Evolutionary conservation across 2,329 filamentous ascomycete species (phyloP), one percentile per base, ranked within the genome.

Genomic region (Peltaster fructicola): DNA sequence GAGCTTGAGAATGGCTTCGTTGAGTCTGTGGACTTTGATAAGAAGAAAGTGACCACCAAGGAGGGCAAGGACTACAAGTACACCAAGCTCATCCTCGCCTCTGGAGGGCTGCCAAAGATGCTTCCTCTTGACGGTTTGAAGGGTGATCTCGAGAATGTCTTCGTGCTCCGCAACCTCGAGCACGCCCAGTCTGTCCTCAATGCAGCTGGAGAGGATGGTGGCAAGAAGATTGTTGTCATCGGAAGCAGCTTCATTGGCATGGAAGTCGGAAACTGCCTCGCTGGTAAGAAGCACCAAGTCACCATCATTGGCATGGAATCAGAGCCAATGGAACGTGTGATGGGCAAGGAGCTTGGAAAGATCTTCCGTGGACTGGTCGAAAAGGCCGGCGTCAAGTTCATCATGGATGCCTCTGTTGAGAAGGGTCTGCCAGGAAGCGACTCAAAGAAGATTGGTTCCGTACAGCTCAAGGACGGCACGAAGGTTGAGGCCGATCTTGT

Each of bases 191-290:
- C 62, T 30, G 93, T 98, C 36, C 62, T 81, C 14, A 63, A 59
- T 1, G 80, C 81, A 5, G 77, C 91, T 22, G 81, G 81, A 5
- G 57, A 66, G 15, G 68, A 79, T 20, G 75, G 78, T 45, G 71
- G 70, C 30, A 93, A 92, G 63, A 93, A 92, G 52, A 71, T 98
- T 37, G 81, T 92, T 22, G 63, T 98, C 8, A 63, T 98, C 26
- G 88, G 88, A 19, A 85, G 77, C 30, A 91, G 81, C 1, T 98
- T 98, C 52, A 98, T 98, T 44, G 88, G 88, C 19, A 90, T 98
- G 78, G 88, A 98, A 52, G 68, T 90, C n/a, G 85, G 78, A 32
- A 88, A 84, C 35, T 74, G 59, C 26, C 56, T 90, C 1, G 73
- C 76, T 0, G 55, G 66, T 21, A 76, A 75, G 40, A 75, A 76